Percentiles rank a stretch among this genome's conserved stretches.
These are phyloP conservation scores for Dryadomyces sulphureus DNA, from an alignment of 2,329 filamentous ascomycete species.

Conservation along the genomic window DNA sequence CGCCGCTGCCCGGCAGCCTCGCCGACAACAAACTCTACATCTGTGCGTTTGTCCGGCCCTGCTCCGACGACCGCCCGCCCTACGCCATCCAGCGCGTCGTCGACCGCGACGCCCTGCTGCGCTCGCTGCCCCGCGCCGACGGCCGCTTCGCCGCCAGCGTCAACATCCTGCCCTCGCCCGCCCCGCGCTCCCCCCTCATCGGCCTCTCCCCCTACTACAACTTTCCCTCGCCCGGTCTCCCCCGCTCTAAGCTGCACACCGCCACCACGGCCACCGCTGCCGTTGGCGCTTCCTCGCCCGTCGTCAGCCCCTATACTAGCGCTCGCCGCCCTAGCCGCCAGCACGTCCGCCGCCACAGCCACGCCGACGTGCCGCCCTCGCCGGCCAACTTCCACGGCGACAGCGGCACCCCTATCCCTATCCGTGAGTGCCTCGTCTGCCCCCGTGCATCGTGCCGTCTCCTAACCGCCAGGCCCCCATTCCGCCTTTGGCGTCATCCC, in stretches of 20 bases:
- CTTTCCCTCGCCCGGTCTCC: neutral
- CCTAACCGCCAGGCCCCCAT: conserved; percentile 25
- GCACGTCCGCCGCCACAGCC: neutral
- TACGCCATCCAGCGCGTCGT: conserved; percentile 36
- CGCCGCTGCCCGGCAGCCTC: neutral
- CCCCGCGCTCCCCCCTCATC: conserved; percentile 4
- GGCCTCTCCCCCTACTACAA: conserved; percentile 5
- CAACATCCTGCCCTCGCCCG: conserved; percentile 6
- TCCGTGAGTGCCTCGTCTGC: conserved; percentile 24
- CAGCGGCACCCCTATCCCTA: conserved; percentile 22
- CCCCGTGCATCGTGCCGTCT: neutral
- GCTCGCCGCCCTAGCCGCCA: neutral
- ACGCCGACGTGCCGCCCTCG: neutral
- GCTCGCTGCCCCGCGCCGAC: conserved; percentile 25
- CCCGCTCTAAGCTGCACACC: neutral
- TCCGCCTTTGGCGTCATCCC: conserved; percentile 35
- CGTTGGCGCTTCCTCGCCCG: no score
- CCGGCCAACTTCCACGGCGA: conserved; percentile 2
- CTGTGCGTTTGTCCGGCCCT: conserved; percentile 28
- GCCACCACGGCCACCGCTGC: neutral
- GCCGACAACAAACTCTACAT: conserved; percentile 18
- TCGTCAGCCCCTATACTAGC: neutral
- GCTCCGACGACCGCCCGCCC: conserved; percentile 23
- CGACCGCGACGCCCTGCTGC: conserved; percentile 30
- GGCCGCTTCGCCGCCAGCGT: conserved; percentile 5